Evolutionary conservation across 345 rosid genomes (phyloP).

Genomic region (Eucalyptus coolabah): DNA sequence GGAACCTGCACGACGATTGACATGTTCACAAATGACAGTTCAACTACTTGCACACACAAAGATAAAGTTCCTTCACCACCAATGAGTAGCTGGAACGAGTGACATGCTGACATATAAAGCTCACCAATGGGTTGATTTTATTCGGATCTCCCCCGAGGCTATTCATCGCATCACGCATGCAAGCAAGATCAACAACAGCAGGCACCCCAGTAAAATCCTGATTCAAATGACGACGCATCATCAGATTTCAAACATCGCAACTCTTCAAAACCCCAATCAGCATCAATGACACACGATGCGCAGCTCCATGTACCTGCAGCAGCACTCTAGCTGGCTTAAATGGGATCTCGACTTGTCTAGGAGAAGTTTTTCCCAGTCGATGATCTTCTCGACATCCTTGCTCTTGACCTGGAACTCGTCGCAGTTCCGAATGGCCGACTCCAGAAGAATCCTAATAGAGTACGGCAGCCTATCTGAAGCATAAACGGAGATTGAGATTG

Average conservation of each 20-base stretch:
- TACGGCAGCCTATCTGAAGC: constrained; percentile 57
- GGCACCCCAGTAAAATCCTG: constrained; percentile 85
- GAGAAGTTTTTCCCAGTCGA: constrained; percentile 63
- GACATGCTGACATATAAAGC: background rate
- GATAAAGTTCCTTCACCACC: background rate
- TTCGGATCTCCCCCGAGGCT: constrained; percentile 54
- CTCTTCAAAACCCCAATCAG: background rate
- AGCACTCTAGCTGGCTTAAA: constrained; percentile 81
- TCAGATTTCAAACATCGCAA: background rate
- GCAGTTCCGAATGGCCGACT: constrained; percentile 71
- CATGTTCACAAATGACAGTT: background rate
- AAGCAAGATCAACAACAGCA: constrained; percentile 80
- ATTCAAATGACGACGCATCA: background rate
- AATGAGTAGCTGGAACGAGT: background rate
- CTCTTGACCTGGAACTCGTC: constrained; percentile 76
- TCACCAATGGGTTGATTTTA: constrained; percentile 63
- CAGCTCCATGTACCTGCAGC: constrained; percentile 34
- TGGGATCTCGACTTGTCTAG: constrained; percentile 71
- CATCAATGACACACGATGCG: background rate
- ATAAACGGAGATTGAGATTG: background rate
- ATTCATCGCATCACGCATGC: constrained; percentile 85
- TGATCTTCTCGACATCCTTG: constrained; percentile 73
- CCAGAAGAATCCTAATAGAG: constrained; percentile 62
- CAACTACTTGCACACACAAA: background rate
- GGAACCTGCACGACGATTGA: constrained; percentile 45